These are phyloP conservation scores for Aurifilum marmelostoma DNA, from an alignment of 2,329 filamentous ascomycete species.

Conservation along the genomic window DNA sequence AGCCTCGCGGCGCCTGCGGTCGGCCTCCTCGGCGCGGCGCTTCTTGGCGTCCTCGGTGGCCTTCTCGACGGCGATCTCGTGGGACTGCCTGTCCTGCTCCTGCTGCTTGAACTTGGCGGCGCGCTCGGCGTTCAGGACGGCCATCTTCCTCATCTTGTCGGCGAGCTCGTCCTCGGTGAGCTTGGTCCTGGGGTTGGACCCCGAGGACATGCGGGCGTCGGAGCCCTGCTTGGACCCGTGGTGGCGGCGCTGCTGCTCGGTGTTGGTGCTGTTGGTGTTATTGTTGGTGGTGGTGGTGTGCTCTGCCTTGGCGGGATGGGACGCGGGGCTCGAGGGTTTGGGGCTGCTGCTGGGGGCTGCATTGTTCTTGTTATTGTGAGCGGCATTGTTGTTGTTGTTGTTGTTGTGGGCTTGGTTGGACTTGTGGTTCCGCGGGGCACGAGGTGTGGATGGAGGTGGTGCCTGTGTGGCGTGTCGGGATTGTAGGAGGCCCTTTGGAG, in stretches of 20 bases:
- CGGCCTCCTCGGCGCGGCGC: slow-evolving; percentile 55
- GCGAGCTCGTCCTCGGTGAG: slow-evolving; percentile 62
- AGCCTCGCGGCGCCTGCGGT: slow-evolving; percentile 54
- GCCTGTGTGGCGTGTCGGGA: slow-evolving; percentile 29
- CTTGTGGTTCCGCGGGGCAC: slow-evolving; percentile 27
- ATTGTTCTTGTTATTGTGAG: slow-evolving; percentile 24
- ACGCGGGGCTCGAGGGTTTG: slow-evolving; percentile 31
- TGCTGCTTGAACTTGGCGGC: slow-evolving; percentile 62
- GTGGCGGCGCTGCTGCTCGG: slow-evolving; percentile 36
- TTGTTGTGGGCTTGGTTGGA: slow-evolving; percentile 19
- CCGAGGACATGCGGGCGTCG: slow-evolving; percentile 53
- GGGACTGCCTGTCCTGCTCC: slow-evolving; percentile 59
- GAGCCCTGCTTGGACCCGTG: slow-evolving; percentile 37
- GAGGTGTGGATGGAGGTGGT: slow-evolving; percentile 28
- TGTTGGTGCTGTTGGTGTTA: not conserved
- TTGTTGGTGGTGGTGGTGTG: not conserved
- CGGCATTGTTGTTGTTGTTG: slow-evolving; percentile 15
- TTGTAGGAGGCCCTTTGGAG: slow-evolving; percentile 27
- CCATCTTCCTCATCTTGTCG: slow-evolving; percentile 64
- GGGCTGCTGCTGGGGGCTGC: slow-evolving; percentile 27
- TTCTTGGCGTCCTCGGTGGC: slow-evolving; percentile 60
- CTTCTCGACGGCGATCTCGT: slow-evolving; percentile 57
- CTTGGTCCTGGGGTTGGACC: slow-evolving; percentile 63
- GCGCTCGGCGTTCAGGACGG: slow-evolving; percentile 60
- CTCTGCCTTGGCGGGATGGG: slow-evolving; percentile 14